A percentile compares a stretch with the other conserved stretches of the same genome.
These are phyloP conservation scores for Rubia yunnanensis DNA, from an alignment of 257 asterid species.

Conservation along the genomic window DNA sequence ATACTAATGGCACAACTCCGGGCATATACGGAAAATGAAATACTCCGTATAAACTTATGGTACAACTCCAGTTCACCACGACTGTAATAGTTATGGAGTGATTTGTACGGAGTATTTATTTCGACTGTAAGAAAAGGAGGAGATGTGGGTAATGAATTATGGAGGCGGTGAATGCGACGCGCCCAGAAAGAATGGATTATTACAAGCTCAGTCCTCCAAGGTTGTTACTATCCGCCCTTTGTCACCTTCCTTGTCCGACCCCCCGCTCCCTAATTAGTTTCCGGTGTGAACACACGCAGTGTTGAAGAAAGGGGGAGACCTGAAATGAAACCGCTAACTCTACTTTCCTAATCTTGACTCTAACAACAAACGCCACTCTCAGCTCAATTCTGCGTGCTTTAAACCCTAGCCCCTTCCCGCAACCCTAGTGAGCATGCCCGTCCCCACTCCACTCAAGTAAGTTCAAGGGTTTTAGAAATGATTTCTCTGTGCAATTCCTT, in stretches of 20 bases:
- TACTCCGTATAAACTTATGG: no score
- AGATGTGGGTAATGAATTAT: no score
- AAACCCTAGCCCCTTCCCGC: slow-evolving; percentile 32
- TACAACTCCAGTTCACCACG: no score
- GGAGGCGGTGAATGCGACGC: no score
- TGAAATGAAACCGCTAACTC: slow-evolving; percentile 7
- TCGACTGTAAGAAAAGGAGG: no score
- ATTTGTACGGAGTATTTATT: no score
- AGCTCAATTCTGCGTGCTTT: not conserved
- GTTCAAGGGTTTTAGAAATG: slow-evolving; percentile 3
- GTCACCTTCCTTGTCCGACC: not conserved
- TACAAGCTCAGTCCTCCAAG: not conserved
- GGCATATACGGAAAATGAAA: no score
- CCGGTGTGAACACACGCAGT: slow-evolving; percentile 22
- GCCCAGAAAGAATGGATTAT: no score
- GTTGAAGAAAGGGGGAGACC: slow-evolving; percentile 15
- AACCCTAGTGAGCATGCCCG: slow-evolving; percentile 7
- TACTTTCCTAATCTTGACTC: slow-evolving; percentile 6
- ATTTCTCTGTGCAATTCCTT: not conserved
- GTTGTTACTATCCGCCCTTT: not conserved
- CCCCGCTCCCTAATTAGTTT: not conserved
- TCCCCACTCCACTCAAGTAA: slow-evolving; percentile 12
- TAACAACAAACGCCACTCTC: not conserved
- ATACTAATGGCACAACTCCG: no score
- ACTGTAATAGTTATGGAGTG: no score